Evolutionary conservation across 768 basidiomycete species (phyloP).

Genomic region (Russula sp.): DNA sequence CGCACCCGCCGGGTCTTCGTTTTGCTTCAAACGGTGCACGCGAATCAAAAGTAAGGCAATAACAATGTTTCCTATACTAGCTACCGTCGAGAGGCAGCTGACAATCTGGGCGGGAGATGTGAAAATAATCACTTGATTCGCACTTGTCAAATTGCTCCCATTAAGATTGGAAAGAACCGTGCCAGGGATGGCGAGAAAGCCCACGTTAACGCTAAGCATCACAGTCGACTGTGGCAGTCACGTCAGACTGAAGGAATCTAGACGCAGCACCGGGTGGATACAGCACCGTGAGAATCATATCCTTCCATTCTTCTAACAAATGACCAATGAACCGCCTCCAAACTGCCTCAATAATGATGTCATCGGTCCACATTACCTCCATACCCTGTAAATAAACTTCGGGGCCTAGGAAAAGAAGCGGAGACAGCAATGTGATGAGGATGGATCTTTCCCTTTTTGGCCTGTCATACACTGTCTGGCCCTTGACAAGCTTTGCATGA

Average conservation of each 20-base stretch:
- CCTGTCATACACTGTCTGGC: conserved; percentile 3
- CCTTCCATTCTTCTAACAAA: conserved; percentile 11
- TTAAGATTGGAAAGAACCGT: conserved; percentile 11
- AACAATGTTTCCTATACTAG: conserved; percentile 16
- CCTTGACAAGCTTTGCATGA: conserved; percentile 8
- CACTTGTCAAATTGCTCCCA: not conserved
- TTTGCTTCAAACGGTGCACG: conserved; percentile 7
- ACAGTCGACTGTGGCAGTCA: conserved; percentile 25
- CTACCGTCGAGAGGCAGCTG: conserved; percentile 11
- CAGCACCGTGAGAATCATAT: conserved; percentile 11
- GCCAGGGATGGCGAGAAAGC: conserved; percentile 31
- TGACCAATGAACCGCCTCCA: conserved; percentile 16
- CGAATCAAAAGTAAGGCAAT: conserved; percentile 13
- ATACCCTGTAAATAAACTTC: conserved; percentile 18
- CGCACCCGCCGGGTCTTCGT: conserved; percentile 7
- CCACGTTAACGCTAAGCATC: conserved; percentile 29
- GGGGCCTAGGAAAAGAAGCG: conserved; percentile 15
- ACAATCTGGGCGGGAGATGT: conserved; percentile 5
- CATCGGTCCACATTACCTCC: conserved; percentile 14
- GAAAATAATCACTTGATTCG: not conserved
- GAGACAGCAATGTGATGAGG: conserved; percentile 15
- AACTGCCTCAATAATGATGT: conserved; percentile 2
- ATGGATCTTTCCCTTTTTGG: not conserved
- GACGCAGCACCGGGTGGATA: not conserved
- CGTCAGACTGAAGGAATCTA: not conserved